Conservation (phyloP, 495 filamentous ascomycete species). For the Cercophora scortea region DNA sequence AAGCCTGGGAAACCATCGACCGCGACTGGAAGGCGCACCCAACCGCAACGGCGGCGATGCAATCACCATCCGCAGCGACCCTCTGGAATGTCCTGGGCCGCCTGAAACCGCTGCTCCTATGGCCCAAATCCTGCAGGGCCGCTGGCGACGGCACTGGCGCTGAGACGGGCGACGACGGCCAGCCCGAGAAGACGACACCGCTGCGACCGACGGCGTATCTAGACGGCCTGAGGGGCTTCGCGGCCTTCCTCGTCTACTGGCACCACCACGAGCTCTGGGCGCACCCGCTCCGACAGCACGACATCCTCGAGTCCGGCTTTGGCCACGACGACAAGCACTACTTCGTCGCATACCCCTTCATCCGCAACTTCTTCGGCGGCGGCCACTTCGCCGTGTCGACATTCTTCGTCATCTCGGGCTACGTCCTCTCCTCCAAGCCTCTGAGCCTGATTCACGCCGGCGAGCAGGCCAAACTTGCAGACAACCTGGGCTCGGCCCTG, state of each 20-base stretch:
- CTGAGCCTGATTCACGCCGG: slow-evolving; percentile 39
- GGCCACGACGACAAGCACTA: slow-evolving; percentile 26
- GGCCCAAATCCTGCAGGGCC: not conserved
- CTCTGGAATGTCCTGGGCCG: not conserved
- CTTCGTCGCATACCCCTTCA: slow-evolving; percentile 31
- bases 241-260: slow-evolving; percentile 41
- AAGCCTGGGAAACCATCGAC: too few relatives aligned
- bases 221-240: slow-evolving; percentile 39
- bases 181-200: slow-evolving; percentile 10
- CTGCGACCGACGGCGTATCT: slow-evolving; percentile 36
- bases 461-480: slow-evolving; percentile 29
- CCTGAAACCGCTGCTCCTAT: slow-evolving; percentile 2
- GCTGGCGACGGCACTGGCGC: too few relatives aligned
- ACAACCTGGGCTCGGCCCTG: slow-evolving; percentile 22
- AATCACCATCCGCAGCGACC: not conserved
- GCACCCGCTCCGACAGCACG: slow-evolving; percentile 15
- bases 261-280: slow-evolving; percentile 39
- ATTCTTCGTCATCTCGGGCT: slow-evolving; percentile 43
- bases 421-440: slow-evolving; percentile 45
- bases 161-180: not conserved
- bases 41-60: not conserved
- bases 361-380: slow-evolving; percentile 34
- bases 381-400: slow-evolving; percentile 47
- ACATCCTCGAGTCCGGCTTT: slow-evolving; percentile 24
- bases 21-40: too few relatives aligned